A percentile compares a stretch with the other conserved stretches of the same genome.
These are phyloP conservation scores for Penicillium nucicola DNA, from an alignment of 495 filamentous ascomycete species.

Conservation along the genomic window DNA sequence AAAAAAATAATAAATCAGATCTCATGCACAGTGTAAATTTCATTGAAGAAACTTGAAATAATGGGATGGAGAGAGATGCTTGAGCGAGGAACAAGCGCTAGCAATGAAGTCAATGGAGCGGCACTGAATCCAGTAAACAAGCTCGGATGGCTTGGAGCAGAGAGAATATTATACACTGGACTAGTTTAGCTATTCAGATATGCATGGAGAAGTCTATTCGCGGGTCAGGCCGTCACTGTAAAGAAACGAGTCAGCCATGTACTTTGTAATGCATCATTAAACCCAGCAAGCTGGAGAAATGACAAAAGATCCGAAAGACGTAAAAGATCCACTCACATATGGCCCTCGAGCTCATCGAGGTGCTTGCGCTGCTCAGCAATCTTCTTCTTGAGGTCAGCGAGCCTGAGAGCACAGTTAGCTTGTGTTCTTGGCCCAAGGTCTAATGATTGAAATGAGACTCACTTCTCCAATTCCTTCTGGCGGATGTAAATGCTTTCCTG, in stretches of 20 bases:
- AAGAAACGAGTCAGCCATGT: neutral
- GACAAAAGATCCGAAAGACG: no score
- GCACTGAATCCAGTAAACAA: neutral
- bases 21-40: neutral
- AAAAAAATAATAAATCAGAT: neutral
- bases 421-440: neutral
- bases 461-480: slow-evolving; percentile 84
- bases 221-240: slow-evolving; percentile 3
- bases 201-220: neutral
- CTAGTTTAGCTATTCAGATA: neutral
- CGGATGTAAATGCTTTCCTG: slow-evolving; percentile 79
- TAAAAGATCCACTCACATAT: slow-evolving; percentile 61
- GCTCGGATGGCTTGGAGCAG: neutral
- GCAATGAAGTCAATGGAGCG: neutral
- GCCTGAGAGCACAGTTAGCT: slow-evolving; percentile 33
- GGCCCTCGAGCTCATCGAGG: slow-evolving; percentile 75
- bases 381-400: slow-evolving; percentile 68
- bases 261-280: neutral
- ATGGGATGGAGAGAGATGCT: neutral
- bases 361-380: slow-evolving; percentile 75
- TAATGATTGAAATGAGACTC: slow-evolving; percentile 16
- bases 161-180: slow-evolving; percentile 6
- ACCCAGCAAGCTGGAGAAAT: neutral
- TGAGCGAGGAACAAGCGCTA: neutral
- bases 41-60: neutral